Percentiles rank a stretch among this genome's conserved stretches.
Conservation (phyloP, 345 rosid species). For the Ailanthus altissimus region DNA sequence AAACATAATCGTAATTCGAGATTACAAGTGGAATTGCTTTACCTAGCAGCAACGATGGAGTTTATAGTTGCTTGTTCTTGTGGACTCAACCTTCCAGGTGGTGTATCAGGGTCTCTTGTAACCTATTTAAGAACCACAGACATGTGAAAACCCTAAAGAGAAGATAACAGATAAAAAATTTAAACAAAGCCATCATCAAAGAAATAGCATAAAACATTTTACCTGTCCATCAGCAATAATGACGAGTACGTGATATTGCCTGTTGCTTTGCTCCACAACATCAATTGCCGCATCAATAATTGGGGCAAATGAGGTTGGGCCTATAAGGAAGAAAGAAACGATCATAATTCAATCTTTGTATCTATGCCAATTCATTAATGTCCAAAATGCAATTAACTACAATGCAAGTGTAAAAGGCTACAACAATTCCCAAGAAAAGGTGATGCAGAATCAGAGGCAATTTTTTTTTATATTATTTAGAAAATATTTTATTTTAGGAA, state of each 20-base stretch:
- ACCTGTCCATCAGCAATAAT: conserved; percentile 97
- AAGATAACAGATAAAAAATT: background rate
- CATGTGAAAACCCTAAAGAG: conserved; percentile 6
- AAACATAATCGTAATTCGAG: conserved; percentile 1
- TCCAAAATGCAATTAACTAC: conserved; percentile 5
- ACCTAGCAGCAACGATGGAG: conserved; percentile 95
- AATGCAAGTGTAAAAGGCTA: background rate
- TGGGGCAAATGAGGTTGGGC: conserved; percentile 97
- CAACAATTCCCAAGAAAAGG: background rate
- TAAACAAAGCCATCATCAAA: background rate
- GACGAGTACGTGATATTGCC: conserved; percentile 90
- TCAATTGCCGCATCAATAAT: conserved; percentile 80
- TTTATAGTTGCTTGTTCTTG: conserved; percentile 83
- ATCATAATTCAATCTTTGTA: conserved; percentile 3
- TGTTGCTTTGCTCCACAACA: conserved; percentile 70
- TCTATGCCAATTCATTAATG: background rate
- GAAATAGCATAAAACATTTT: conserved; percentile 6
- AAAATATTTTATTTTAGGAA: background rate
- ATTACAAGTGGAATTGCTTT: conserved; percentile 23
- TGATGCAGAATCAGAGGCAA: background rate
- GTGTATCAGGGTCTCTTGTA: conserved; percentile 63
- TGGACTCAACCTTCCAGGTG: conserved; percentile 62
- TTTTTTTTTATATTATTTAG: background rate
- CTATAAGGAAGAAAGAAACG: conserved; percentile 34
- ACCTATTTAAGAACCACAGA: conserved; percentile 44